Evolutionary conservation across 495 filamentous ascomycete species (phyloP), one percentile per base, ranked within the genome.

Genomic region (Xylaria bambusicola): DNA sequence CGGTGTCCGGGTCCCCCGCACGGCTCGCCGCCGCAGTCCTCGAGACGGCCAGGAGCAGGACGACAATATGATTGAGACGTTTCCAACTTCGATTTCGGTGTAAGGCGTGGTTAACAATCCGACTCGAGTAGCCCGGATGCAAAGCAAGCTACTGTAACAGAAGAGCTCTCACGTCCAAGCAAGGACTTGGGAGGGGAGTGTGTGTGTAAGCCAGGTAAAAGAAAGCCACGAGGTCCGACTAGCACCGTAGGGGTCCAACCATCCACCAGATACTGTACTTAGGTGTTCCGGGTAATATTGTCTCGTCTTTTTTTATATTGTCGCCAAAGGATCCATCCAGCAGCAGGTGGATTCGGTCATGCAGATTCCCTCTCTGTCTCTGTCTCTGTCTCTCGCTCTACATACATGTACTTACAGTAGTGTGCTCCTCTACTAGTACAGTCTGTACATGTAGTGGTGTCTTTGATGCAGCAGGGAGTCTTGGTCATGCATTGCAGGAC

Each of bases 61-160:
- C 12, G 50, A 23, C 49, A 40, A 52, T 38, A 27, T 27, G 27
- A 46, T 36, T 26, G 26, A 45, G 56, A 13, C 15, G 36, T 26
- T 33, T 48, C 40, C n/a, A n/a, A n/a, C n/a, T n/a, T n/a, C n/a
- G n/a, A n/a, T 3, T 47, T 60, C 57, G 48, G 57, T 60, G 57
- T 46, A 40, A 17, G 26, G 26, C 40, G 31, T 31, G 48, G 57
- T 46, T 7, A 10, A 20, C 49, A 13, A 31, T 36, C 40, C 29
- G 48, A n/a, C 41, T 52, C 31, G 56, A 26, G 18, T 23, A 21
- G 50, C 50, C 41, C 12, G 36, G 15, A 31, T 12, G 10, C 33
- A 33, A 5, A 5, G 5, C 29, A 33, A 10, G 8, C n/a, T n/a
- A n/a, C n/a, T n/a, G n/a, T n/a, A n/a, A 41, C 20, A 53, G 36